phyloP scores from a whole-genome alignment of 31 red algal species.

The Endocladia muricata region DNA sequence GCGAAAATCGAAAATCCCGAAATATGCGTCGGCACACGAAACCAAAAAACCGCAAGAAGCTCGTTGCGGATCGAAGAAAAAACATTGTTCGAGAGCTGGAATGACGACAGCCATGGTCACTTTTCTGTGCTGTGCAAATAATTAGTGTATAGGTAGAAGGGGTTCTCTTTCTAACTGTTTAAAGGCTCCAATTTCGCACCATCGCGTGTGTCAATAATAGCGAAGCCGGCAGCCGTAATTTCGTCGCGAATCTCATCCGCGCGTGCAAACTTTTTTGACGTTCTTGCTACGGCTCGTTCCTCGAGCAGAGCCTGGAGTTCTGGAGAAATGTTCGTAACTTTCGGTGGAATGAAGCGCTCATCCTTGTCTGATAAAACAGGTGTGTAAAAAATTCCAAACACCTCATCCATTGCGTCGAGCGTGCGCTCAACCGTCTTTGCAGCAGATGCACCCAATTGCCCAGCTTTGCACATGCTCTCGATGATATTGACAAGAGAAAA shows the following conservation, averaged over 20 bases:
- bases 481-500: constrained; percentile 66
- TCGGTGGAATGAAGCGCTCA: neutral
- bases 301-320: constrained; percentile 45
- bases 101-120: neutral
- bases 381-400: constrained; percentile 94
- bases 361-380: constrained; percentile 10
- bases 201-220: constrained; percentile 78
- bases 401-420: constrained; percentile 69
- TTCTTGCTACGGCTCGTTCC: constrained; percentile 60
- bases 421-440: constrained; percentile 14
- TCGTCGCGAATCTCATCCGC: constrained; percentile 84
- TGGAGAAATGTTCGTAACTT: neutral
- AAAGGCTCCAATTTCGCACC: constrained; percentile 73
- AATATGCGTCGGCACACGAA: constrained; percentile 64
- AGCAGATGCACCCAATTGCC: constrained; percentile 1
- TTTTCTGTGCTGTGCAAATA: neutral
- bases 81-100: constrained; percentile 82
- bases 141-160: no score
- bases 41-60: constrained; percentile 22
- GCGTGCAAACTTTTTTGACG: constrained; percentile 71
- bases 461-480: constrained; percentile 59
- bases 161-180: constrained; percentile 20
- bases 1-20: constrained; percentile 52
- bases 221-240: constrained; percentile 64
- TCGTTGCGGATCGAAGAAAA: constrained; percentile 19